phyloP scores from a whole-genome alignment of 306 rosid genomes.

The Fragaria vesca region DNA sequence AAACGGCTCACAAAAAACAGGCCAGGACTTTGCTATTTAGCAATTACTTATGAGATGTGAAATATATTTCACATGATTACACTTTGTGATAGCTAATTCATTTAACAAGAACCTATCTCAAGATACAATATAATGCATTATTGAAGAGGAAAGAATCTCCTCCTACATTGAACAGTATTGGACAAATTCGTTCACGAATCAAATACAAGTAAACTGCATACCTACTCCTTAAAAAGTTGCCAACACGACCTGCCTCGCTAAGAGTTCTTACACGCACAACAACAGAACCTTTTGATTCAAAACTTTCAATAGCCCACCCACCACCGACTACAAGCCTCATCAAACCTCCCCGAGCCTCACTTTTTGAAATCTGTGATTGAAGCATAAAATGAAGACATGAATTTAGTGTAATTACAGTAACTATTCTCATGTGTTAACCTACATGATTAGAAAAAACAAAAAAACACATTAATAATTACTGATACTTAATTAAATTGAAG shows the following conservation, averaged over 20 bases:
- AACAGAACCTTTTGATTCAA: conserved; percentile 80
- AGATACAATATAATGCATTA: background rate
- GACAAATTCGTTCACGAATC: too few species aligned
- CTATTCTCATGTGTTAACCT: background rate
- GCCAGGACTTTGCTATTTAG: background rate
- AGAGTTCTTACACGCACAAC: conserved; percentile 98
- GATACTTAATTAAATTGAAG: background rate
- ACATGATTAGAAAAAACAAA: background rate
- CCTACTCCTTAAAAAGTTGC: conserved; percentile 95
- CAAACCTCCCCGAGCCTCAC: conserved; percentile 90
- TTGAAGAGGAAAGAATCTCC: background rate
- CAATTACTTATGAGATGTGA: background rate
- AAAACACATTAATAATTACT: background rate
- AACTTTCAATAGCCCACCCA: conserved; percentile 88
- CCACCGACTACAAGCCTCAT: conserved; percentile 99
- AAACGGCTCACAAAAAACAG: background rate
- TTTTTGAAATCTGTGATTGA: conserved; percentile 64
- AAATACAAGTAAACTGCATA: conserved; percentile 4
- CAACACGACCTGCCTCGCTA: conserved; percentile 98
- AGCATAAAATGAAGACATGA: background rate
- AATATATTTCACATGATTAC: background rate
- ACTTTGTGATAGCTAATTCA: background rate
- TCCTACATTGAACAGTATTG: background rate
- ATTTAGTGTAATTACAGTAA: too few species aligned
- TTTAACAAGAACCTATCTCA: background rate